phyloP scores from a whole-genome alignment of 202 grass and related monocot genomes.

The Elaeis oleifera region DNA sequence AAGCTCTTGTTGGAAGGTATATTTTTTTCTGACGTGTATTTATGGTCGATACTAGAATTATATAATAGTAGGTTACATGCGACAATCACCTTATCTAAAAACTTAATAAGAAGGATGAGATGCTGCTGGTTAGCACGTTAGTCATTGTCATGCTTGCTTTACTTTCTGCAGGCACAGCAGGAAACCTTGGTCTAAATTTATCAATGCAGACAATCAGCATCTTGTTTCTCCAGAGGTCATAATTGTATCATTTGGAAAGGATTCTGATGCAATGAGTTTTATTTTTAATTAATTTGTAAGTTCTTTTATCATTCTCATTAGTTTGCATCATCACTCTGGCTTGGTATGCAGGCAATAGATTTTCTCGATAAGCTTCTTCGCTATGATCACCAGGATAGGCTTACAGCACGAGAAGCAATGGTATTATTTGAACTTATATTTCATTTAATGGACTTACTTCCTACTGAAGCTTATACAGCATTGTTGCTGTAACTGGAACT shows the following conservation, averaged over 20 bases:
- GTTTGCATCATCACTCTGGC: too few relatives aligned
- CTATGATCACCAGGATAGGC: constrained; percentile 92
- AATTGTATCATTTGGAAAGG: not conserved
- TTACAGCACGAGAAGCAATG: constrained; percentile 86
- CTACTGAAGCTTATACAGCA: too few relatives aligned
- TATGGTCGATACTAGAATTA: too few relatives aligned
- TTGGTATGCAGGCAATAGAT: constrained; percentile 58
- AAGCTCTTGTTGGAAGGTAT: constrained; percentile 93
- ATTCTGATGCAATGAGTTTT: too few relatives aligned
- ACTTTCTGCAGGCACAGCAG: constrained; percentile 69
- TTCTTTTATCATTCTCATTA: too few relatives aligned
- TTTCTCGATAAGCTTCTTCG: constrained; percentile 91
- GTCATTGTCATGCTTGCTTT: not conserved
- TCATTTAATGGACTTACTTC: too few relatives aligned
- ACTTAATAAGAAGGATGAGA: too few relatives aligned
- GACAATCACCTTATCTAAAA: too few relatives aligned
- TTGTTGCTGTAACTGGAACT: too few relatives aligned
- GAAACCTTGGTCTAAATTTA: constrained; percentile 82
- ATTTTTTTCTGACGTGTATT: not conserved
- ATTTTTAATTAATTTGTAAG: too few relatives aligned
- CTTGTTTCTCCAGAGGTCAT: constrained; percentile 77
- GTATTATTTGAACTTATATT: constrained; percentile 18
- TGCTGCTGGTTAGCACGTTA: not conserved
- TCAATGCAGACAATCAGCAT: constrained; percentile 87
- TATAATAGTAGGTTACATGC: too few relatives aligned